These are phyloP conservation scores for Hyphopichia wangnamkhiaoensis DNA, from an alignment of 1,139 yeast genomes.

Conservation along the genomic window DNA sequence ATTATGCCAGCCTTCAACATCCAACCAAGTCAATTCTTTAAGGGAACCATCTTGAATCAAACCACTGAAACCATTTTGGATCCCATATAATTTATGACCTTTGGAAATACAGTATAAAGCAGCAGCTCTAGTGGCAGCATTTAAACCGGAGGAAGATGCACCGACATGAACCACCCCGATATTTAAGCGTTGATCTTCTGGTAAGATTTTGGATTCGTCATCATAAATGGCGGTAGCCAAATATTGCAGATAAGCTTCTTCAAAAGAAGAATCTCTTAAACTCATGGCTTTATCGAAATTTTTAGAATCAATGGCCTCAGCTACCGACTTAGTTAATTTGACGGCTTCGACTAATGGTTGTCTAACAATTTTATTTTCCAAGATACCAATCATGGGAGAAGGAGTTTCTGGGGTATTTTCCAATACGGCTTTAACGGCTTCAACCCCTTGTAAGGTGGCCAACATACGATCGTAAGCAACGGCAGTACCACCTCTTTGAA, in stretches of 20 bases:
- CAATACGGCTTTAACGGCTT: constrained; percentile 91
- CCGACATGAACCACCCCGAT: constrained; percentile 90
- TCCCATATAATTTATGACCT: constrained; percentile 87
- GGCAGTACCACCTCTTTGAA: constrained; percentile 98
- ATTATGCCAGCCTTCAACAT: constrained; percentile 87
- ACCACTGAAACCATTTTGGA: constrained; percentile 93
- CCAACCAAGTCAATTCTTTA: constrained; percentile 75
- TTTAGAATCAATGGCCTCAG: constrained; percentile 74
- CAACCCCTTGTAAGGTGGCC: constrained; percentile 96
- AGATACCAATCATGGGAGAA: constrained; percentile 90
- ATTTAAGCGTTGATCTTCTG: constrained; percentile 53
- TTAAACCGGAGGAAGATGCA: constrained; percentile 97
- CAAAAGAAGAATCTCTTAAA: constrained; percentile 83
- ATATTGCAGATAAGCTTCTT: constrained; percentile 74
- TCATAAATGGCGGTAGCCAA: constrained; percentile 70
- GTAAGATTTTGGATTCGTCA: constrained; percentile 56
- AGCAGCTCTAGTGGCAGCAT: constrained; percentile 89
- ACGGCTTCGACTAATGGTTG: constrained; percentile 89
- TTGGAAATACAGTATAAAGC: constrained; percentile 87
- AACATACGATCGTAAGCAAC: constrained; percentile 89
- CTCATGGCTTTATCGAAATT: constrained; percentile 86
- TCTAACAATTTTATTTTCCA: constrained; percentile 83
- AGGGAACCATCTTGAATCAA: constrained; percentile 79
- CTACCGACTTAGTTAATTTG: constrained; percentile 78
- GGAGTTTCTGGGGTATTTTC: constrained; percentile 89